Evolutionary conservation across 2,329 filamentous ascomycete genomes (phyloP).

Genomic region (Chrysoporthe austroafricana): DNA sequence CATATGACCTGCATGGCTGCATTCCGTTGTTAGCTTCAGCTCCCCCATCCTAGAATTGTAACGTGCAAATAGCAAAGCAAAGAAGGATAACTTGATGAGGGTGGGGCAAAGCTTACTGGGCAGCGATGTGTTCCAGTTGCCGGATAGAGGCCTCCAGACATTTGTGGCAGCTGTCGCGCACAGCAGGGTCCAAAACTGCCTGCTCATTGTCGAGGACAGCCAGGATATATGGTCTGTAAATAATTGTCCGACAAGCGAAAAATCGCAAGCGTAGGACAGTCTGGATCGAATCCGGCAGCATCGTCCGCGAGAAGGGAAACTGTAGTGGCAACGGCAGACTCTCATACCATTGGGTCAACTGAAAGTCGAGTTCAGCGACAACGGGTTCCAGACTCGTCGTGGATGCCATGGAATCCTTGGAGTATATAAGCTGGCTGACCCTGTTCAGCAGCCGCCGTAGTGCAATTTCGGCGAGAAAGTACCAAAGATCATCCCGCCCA

Average conservation of each 20-base stretch:
- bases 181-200: conserved; percentile 69
- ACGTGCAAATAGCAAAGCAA: conserved; percentile 6
- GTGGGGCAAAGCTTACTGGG: conserved; percentile 62
- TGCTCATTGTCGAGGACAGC: conserved; percentile 79
- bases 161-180: conserved; percentile 78
- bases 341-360: conserved; percentile 85
- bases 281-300: conserved; percentile 74
- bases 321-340: conserved; percentile 74
- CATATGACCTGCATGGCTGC: conserved; percentile 78
- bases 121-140: conserved; percentile 77
- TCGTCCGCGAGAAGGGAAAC: conserved; percentile 72
- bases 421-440: conserved; percentile 79
- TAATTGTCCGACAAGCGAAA: conserved; percentile 84
- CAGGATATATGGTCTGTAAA: conserved; percentile 82
- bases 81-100: conserved; percentile 1
- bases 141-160: conserved; percentile 80
- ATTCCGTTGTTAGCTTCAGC: conserved; percentile 6
- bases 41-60: not conserved
- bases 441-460: conserved; percentile 76
- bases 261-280: conserved; percentile 79
- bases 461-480: conserved; percentile 83
- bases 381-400: conserved; percentile 76
- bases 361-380: conserved; percentile 79
- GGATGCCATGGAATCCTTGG: conserved; percentile 71
- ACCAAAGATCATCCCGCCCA: conserved; percentile 81